These are phyloP conservation scores for Eragrostis nindensis DNA, from an alignment of 176 grass and related monocot genomes.

Conservation along the genomic window DNA sequence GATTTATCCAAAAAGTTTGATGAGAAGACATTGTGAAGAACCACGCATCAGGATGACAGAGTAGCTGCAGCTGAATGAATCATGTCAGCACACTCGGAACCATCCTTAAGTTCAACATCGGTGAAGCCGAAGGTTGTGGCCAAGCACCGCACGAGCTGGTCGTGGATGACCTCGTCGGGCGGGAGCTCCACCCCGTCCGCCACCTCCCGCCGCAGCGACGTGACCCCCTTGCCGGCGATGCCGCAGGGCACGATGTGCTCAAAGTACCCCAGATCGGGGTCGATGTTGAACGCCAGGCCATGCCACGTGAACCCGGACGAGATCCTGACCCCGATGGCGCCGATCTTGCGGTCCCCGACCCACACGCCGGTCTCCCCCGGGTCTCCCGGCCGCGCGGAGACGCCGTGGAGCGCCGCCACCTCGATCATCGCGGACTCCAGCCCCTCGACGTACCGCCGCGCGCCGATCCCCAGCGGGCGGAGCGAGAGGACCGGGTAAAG, in stretches of 20 bases:
- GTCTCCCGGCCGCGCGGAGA: constrained; percentile 56
- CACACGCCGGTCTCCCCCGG: constrained; percentile 83
- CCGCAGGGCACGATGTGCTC: constrained; percentile 86
- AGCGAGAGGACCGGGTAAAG: constrained; percentile 81
- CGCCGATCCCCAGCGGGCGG: constrained; percentile 63
- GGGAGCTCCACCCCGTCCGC: constrained; percentile 51
- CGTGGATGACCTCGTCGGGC: constrained; percentile 73
- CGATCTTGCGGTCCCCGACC: constrained; percentile 91
- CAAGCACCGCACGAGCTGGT: constrained; percentile 73
- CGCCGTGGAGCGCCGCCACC: constrained; percentile 69
- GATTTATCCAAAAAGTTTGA: constrained; percentile 1
- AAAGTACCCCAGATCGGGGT: constrained; percentile 72
- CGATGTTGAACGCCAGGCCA: constrained; percentile 80
- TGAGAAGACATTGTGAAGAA: constrained; percentile 7
- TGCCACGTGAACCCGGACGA: constrained; percentile 79
- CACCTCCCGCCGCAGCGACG: constrained; percentile 69
- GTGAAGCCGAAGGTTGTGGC: constrained; percentile 51
- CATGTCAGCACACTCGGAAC: constrained; percentile 33
- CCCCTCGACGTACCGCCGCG: constrained; percentile 83
- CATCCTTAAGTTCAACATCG: constrained; percentile 45
- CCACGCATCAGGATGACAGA: neutral
- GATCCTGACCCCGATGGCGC: constrained; percentile 94
- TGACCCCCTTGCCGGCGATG: constrained; percentile 73
- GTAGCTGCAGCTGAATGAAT: constrained; percentile 11
- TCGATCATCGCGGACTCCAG: constrained; percentile 87